A percentile compares a stretch with the other conserved stretches of the same genome.
Evolutionary conservation across 139 green algal species (phyloP).

Genomic region (Parachlorella kessleri): DNA sequence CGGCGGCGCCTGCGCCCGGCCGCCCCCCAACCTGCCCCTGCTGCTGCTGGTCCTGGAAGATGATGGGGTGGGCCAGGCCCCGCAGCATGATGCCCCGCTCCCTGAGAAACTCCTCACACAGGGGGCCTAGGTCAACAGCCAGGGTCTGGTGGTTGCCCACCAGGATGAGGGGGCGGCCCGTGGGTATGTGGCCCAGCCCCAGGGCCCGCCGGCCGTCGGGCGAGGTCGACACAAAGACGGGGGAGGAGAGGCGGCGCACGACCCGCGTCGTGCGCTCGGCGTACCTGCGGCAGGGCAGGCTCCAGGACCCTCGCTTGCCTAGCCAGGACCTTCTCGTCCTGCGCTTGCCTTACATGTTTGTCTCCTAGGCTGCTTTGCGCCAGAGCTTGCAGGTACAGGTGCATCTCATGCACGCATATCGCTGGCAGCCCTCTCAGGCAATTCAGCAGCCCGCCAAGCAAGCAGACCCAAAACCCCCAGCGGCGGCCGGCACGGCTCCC

Average conservation of each 20-base stretch:
- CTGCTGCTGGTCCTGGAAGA: conserved; percentile 19
- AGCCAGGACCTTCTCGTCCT: no score
- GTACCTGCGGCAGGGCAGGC: conserved; percentile 6
- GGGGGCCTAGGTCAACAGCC: conserved; percentile 77
- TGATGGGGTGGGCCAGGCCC: conserved; percentile 82
- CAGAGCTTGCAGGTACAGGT: no score
- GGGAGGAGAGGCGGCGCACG: conserved; percentile 60
- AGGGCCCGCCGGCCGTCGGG: conserved; percentile 50
- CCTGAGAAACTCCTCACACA: conserved; percentile 76
- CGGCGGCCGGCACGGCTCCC: no score
- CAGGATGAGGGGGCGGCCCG: conserved; percentile 74
- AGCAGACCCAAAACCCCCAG: no score
- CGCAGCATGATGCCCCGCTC: conserved; percentile 70
- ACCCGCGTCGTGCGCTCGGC: conserved; percentile 27
- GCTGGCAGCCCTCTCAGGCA: no score
- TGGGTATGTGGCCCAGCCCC: conserved; percentile 49
- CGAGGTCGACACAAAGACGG: conserved; percentile 82
- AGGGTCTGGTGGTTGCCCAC: conserved; percentile 96
- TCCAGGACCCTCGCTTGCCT: no score
- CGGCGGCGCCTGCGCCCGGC: not conserved
- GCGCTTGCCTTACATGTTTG: no score
- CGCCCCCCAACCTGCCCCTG: not conserved
- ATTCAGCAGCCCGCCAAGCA: no score
- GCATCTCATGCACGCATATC: no score
- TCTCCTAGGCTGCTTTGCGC: no score